phyloP scores from a whole-genome alignment of 73 alveolate species.

The Paramecium sonneborni region DNA sequence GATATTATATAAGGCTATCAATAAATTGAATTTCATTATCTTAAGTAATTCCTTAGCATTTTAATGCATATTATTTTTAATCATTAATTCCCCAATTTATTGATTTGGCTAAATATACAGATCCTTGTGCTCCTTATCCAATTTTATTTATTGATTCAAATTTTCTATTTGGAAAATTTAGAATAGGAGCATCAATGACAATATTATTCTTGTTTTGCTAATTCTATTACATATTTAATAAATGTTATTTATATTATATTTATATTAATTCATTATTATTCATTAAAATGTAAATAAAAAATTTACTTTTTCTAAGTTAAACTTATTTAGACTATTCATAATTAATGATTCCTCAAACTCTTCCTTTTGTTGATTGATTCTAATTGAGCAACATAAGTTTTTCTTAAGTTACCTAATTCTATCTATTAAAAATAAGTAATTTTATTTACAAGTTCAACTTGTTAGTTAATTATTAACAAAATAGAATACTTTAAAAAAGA shows the following conservation, averaged over 20 bases:
- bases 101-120: not conserved
- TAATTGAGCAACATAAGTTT: slow-evolving; percentile 26
- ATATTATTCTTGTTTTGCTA: too few species aligned
- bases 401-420: not conserved
- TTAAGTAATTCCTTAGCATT: not conserved
- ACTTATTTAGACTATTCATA: not conserved
- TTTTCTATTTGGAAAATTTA: not conserved
- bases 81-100: not conserved
- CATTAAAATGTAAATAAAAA: too few species aligned
- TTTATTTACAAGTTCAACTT: slow-evolving; percentile 25
- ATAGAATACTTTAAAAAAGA: not conserved
- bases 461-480: not conserved
- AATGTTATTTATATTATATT: too few species aligned
- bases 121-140: not conserved
- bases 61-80: not conserved
- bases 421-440: not conserved
- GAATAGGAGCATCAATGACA: too few species aligned
- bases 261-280: too few species aligned
- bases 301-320: not conserved
- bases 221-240: too few species aligned
- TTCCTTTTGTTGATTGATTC: slow-evolving; percentile 27
- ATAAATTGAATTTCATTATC: not conserved
- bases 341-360: not conserved
- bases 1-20: not conserved
- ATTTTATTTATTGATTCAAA: not conserved